phyloP scores from a whole-genome alignment of 768 basidiomycete genomes.

The Dioszegia aurantiaca region DNA sequence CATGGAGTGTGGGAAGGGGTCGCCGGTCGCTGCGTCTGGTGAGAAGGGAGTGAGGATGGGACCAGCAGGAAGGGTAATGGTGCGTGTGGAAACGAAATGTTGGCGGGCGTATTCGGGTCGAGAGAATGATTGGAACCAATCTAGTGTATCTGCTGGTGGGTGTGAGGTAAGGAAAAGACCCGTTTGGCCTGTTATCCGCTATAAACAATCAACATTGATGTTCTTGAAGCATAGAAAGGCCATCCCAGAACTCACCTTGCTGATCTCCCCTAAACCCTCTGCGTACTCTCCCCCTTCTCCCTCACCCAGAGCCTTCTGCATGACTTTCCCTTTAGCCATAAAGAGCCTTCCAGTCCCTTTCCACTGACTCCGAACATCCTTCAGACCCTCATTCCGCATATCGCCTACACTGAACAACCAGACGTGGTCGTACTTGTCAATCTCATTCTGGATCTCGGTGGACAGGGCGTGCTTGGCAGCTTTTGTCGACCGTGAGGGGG shows the following conservation, averaged over 20 bases:
- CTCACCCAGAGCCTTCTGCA: slow-evolving; percentile 91
- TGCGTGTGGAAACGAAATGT: slow-evolving; percentile 73
- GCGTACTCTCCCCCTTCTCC: slow-evolving; percentile 83
- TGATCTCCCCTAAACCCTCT: slow-evolving; percentile 72
- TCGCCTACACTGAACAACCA: slow-evolving; percentile 94
- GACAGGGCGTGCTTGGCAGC: slow-evolving; percentile 84
- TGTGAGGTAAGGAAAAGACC: slow-evolving; percentile 90
- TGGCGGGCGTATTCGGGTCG: slow-evolving; percentile 88
- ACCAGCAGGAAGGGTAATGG: slow-evolving; percentile 71
- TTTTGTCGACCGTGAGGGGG: slow-evolving; percentile 77
- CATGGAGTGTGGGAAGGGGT: slow-evolving; percentile 91
- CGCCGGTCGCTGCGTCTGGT: slow-evolving; percentile 64
- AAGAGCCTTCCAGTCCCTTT: slow-evolving; percentile 89
- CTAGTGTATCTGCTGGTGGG: slow-evolving; percentile 81
- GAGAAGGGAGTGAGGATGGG: slow-evolving; percentile 66
- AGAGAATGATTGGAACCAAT: slow-evolving; percentile 89
- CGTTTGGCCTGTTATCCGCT: slow-evolving; percentile 94
- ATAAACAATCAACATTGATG: slow-evolving; percentile 3
- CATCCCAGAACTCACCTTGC: slow-evolving; percentile 59
- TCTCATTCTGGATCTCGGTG: slow-evolving; percentile 72
- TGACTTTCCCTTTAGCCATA: slow-evolving; percentile 74
- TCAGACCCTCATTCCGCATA: slow-evolving; percentile 90
- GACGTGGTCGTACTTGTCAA: slow-evolving; percentile 89
- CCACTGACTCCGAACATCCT: slow-evolving; percentile 90
- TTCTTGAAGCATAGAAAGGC: too few relatives aligned